Conservation (phyloP, 306 rosid species). For the Pueraria montana region DNA sequence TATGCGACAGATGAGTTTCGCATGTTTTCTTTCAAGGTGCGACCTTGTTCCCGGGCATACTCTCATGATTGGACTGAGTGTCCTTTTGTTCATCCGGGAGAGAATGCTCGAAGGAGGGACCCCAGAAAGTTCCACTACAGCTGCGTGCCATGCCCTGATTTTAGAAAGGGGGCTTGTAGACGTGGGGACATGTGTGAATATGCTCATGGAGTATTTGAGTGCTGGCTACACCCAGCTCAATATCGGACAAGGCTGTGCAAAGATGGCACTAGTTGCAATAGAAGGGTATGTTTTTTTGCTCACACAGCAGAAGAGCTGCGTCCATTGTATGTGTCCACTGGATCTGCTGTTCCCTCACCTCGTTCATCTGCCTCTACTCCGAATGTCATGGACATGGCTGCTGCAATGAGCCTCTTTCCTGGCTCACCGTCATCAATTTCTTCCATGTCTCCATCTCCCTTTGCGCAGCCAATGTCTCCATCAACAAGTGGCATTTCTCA, state of each 20-base stretch:
- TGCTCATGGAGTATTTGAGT: slow-evolving; percentile 96
- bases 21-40: slow-evolving; percentile 91
- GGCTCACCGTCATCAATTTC: slow-evolving; percentile 86
- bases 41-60: slow-evolving; percentile 94
- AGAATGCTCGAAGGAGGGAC: slow-evolving; percentile 93
- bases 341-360: slow-evolving; percentile 89
- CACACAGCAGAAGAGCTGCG: slow-evolving; percentile 83
- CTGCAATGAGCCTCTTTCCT: slow-evolving; percentile 84
- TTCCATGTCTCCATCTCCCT: slow-evolving; percentile 80
- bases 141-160: slow-evolving; percentile 96
- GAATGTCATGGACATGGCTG: slow-evolving; percentile 95
- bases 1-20: slow-evolving; percentile 95
- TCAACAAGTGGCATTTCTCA: slow-evolving; percentile 69
- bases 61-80: slow-evolving; percentile 99
- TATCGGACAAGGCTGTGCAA: slow-evolving; percentile 93
- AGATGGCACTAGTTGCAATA: slow-evolving; percentile 82
- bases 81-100: slow-evolving; percentile 97
- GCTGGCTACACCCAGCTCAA: slow-evolving; percentile 98
- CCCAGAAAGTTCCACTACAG: slow-evolving; percentile 94
- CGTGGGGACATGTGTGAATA: slow-evolving; percentile 96
- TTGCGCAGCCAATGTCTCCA: slow-evolving; percentile 83
- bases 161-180: slow-evolving; percentile 88
- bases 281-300: slow-evolving; percentile 90
- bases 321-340: slow-evolving; percentile 85
- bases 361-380: slow-evolving; percentile 73